Conservation (phyloP, 192 early-diverging fungal genomes). For the Podochytrium sp. region DNA sequence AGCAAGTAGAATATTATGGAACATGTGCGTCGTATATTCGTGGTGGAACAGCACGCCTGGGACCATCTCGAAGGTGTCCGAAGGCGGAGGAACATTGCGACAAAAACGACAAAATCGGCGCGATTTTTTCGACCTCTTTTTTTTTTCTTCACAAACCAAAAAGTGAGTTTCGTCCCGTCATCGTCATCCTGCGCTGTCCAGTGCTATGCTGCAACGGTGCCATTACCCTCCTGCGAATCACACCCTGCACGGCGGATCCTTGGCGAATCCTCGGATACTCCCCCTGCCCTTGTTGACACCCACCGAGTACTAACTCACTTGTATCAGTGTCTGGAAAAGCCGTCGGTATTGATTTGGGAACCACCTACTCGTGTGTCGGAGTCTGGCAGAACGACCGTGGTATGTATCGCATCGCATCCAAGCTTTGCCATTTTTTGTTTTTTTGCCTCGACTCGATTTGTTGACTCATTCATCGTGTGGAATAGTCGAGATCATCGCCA, state of each 20-base stretch:
- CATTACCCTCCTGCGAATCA: not conserved
- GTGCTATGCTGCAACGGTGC: not conserved
- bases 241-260: not conserved
- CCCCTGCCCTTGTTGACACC: not conserved
- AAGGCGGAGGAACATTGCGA: slow-evolving; percentile 1
- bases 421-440: not conserved
- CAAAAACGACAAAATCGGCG: slow-evolving; percentile 14
- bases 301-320: not conserved
- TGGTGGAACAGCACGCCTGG: too few relatives aligned
- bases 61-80: too few relatives aligned
- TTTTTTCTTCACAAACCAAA: slow-evolving; percentile 9
- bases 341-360: slow-evolving; percentile 97
- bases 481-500: slow-evolving; percentile 92
- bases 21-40: too few relatives aligned
- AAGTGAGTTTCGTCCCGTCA: slow-evolving; percentile 19
- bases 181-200: not conserved
- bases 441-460: not conserved
- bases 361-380: slow-evolving; percentile 87
- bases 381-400: slow-evolving; percentile 69
- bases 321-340: slow-evolving; percentile 54
- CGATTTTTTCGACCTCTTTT: not conserved
- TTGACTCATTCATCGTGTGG: not conserved
- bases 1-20: too few relatives aligned
- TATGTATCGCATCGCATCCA: not conserved
- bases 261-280: not conserved